Base-by-base conservation (phyloP, 2,329 filamentous ascomycete genomes). In the Aspergillus ibericus region DNA sequence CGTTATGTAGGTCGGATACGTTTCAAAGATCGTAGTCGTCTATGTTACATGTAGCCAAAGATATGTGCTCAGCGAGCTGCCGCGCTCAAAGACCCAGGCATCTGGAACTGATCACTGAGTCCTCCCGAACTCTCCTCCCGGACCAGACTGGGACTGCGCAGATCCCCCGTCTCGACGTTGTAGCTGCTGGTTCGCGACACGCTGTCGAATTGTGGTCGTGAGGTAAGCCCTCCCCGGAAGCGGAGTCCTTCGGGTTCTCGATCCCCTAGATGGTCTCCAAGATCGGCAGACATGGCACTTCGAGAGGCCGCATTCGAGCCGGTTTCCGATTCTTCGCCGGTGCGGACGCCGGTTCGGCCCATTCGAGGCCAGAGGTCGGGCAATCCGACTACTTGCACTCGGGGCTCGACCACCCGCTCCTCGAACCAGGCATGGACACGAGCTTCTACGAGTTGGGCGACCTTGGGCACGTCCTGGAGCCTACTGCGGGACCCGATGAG, bases 351-450 rank as follows among this genome's bases (percentile, higher is more conserved):
- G 16, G 77, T 79, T 47, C 78, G 69, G 42, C 78, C 77, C 78
- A 80, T 87, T 34, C 85, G 77, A 1, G 85, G 85, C 85, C 85
- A 88, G 3, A 88, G 74, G 54, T 82, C 83, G 1, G 85, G 85
- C 3, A 88, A 73, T 1, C 85, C 83, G 20, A 88, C 85, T 32
- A 88, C 85, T 66, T 88, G 85, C 61, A 88, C 86, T 15, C 85
- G 80, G 3, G 85, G 85, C 68, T 88, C 85, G 4, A 88, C 85
- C 35, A 85, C 85, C 47, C 86, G 81, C 60, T 88, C 85, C 68
- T 88, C 85, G 67, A 88, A 88, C 85, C 85, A 88, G 38, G 85
- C 82, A 66, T 88, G 85, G 5, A 88, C 81, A 44, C 85, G 80
- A 4, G 83, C 82, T 70, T 88, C 85, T 34, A 88, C 84, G 1